These are phyloP conservation scores for Aureobasidium namibiae DNA, from an alignment of 2,329 filamentous ascomycete species.

Conservation along the genomic window DNA sequence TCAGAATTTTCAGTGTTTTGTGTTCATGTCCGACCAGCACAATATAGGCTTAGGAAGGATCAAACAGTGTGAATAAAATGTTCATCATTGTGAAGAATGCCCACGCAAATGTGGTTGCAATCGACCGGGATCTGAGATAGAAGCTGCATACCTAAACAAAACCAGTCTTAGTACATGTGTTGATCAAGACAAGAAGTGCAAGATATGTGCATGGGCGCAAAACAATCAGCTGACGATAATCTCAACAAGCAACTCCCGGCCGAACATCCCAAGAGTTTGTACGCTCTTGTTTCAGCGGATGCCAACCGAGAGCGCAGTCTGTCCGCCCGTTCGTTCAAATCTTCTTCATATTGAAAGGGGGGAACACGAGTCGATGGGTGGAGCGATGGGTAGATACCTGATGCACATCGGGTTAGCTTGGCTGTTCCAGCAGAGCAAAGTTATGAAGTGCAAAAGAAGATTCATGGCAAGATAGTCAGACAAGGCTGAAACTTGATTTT, in stretches of 20 bases:
- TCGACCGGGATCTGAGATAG: constrained; percentile 11
- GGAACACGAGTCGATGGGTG: background rate
- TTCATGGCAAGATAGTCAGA: constrained; percentile 39
- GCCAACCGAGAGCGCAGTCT: constrained; percentile 48
- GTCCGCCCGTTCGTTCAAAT: constrained; percentile 63
- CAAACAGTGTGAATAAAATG: constrained; percentile 64
- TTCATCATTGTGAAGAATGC: constrained; percentile 47
- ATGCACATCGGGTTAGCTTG: constrained; percentile 12
- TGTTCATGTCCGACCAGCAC: constrained; percentile 47
- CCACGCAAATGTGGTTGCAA: background rate
- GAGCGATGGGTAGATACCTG: constrained; percentile 13
- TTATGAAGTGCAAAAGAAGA: background rate
- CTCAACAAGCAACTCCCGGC: constrained; percentile 56
- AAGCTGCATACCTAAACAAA: constrained; percentile 18
- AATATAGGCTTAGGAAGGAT: constrained; percentile 43
- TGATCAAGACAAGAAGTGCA: background rate
- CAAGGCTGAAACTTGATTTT: constrained; percentile 59
- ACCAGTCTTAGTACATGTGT: constrained; percentile 12
- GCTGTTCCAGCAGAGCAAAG: constrained; percentile 1
- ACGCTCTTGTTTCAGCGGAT: constrained; percentile 48
- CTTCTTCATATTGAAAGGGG: constrained; percentile 44
- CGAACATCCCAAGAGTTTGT: constrained; percentile 54
- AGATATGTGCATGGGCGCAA: constrained; percentile 11
- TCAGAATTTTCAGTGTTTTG: constrained; percentile 59
- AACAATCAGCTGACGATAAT: constrained; percentile 56